A percentile compares a stretch with the other conserved stretches of the same genome.
These are phyloP conservation scores for Cercospora berteroae DNA, from an alignment of 2,329 filamentous ascomycete genomes.

Conservation along the genomic window DNA sequence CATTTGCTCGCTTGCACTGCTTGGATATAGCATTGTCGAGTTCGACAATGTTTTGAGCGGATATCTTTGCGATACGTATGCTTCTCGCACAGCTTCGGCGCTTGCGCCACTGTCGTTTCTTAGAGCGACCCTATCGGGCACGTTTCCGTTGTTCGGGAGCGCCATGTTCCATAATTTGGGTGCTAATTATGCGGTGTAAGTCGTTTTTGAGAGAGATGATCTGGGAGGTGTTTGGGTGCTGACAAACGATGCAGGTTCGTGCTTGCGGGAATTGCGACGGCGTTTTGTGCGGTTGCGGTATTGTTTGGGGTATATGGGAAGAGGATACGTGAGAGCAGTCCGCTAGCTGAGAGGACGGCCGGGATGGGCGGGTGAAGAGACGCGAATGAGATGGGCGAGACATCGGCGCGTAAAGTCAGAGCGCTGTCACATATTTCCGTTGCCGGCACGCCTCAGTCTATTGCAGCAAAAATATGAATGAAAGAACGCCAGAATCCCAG, in stretches of 20 bases:
- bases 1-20: constrained; percentile 37
- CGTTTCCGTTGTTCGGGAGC: constrained; percentile 42
- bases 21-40: constrained; percentile 52
- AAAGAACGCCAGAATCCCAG: no score
- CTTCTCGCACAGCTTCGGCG: constrained; percentile 46
- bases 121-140: constrained; percentile 41
- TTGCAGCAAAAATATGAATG: no score
- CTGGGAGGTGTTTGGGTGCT: not conserved
- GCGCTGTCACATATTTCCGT: no score
- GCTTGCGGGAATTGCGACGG: constrained; percentile 43
- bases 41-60: constrained; percentile 44
- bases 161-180: constrained; percentile 44
- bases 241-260: constrained; percentile 27
- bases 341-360: not conserved
- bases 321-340: constrained; percentile 9
- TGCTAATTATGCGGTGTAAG: constrained; percentile 40
- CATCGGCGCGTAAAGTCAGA: not conserved
- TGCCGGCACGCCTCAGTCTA: no score
- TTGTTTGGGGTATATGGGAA: constrained; percentile 15
- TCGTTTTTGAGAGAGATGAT: not conserved
- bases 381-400: not conserved
- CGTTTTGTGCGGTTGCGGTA: constrained; percentile 15
- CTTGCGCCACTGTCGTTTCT: constrained; percentile 46
- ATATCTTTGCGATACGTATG: constrained; percentile 48
- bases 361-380: not conserved